Evolutionary conservation across 306 rosid species (phyloP).

Genomic region (Castanea mollissima): DNA sequence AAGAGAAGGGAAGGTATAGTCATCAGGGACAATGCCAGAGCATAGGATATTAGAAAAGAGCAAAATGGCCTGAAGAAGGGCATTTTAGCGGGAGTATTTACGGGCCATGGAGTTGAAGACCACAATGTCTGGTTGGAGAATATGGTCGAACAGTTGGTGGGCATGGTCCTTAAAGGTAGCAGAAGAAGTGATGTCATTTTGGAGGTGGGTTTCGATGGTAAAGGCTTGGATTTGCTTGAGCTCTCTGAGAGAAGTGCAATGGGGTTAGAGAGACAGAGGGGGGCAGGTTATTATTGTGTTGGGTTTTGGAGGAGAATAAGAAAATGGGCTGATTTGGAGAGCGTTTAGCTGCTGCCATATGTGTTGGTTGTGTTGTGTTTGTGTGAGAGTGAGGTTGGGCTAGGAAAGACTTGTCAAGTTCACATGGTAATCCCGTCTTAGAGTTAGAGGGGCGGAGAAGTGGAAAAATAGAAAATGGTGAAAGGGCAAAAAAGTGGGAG

Average conservation of each 20-base stretch:
- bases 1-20: constrained; percentile 72
- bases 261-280: constrained; percentile 51
- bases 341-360: constrained; percentile 44
- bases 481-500: too few species aligned
- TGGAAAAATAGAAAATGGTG: too few species aligned
- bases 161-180: constrained; percentile 54
- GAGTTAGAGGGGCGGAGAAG: too few species aligned
- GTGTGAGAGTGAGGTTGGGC: too few species aligned
- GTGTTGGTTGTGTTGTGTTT: not conserved
- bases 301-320: constrained; percentile 41
- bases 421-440: too few species aligned
- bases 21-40: constrained; percentile 58
- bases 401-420: too few species aligned
- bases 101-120: constrained; percentile 68
- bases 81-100: constrained; percentile 53
- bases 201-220: constrained; percentile 65
- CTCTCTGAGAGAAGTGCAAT: constrained; percentile 55
- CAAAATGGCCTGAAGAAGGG: constrained; percentile 51
- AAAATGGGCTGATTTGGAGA: constrained; percentile 31
- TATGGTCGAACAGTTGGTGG: constrained; percentile 51
- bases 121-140: constrained; percentile 60
- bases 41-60: constrained; percentile 34
- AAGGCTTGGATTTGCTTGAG: constrained; percentile 75
- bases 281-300: constrained; percentile 10
- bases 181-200: constrained; percentile 38